Conservation (phyloP, 805 yeast species). For the Lipomyces japonicus region DNA sequence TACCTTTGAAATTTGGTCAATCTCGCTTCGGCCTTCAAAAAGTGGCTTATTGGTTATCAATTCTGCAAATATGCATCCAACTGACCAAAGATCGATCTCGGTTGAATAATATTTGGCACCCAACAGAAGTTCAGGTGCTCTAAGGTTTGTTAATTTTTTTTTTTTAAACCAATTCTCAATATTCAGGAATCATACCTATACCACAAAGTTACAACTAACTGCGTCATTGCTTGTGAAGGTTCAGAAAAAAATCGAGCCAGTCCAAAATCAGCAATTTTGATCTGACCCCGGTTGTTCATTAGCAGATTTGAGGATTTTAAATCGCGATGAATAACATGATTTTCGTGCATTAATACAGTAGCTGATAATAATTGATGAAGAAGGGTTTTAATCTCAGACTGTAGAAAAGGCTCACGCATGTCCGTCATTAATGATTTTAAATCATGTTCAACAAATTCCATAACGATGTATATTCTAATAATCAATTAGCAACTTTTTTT, state of each 20-base stretch:
- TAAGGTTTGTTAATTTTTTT: slow-evolving; percentile 9
- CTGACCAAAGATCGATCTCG: slow-evolving; percentile 52
- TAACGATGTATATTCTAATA: slow-evolving; percentile 32
- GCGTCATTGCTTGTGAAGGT: slow-evolving; percentile 28
- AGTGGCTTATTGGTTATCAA: slow-evolving; percentile 46
- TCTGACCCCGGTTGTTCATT: slow-evolving; percentile 27
- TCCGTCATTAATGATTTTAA: slow-evolving; percentile 28
- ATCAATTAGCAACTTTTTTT: not conserved
- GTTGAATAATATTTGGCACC: slow-evolving; percentile 41
- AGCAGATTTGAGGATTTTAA: slow-evolving; percentile 34
- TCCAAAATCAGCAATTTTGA: slow-evolving; percentile 46
- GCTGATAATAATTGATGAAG: slow-evolving; percentile 34
- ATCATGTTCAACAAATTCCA: slow-evolving; percentile 38
- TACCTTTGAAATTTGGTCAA: slow-evolving; percentile 42
- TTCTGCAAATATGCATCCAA: slow-evolving; percentile 59
- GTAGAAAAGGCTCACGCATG: slow-evolving; percentile 34
- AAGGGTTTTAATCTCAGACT: slow-evolving; percentile 34
- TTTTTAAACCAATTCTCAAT: slow-evolving; percentile 26
- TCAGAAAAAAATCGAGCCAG: slow-evolving; percentile 44
- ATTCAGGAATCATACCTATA: slow-evolving; percentile 34
- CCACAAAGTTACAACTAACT: slow-evolving; percentile 50
- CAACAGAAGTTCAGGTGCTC: slow-evolving; percentile 50
- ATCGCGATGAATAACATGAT: slow-evolving; percentile 34
- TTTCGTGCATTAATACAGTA: slow-evolving; percentile 29
- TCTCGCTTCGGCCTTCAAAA: slow-evolving; percentile 46